These are phyloP conservation scores for Ruellia speciosa DNA, from an alignment of 305 asterid species.

Conservation along the genomic window DNA sequence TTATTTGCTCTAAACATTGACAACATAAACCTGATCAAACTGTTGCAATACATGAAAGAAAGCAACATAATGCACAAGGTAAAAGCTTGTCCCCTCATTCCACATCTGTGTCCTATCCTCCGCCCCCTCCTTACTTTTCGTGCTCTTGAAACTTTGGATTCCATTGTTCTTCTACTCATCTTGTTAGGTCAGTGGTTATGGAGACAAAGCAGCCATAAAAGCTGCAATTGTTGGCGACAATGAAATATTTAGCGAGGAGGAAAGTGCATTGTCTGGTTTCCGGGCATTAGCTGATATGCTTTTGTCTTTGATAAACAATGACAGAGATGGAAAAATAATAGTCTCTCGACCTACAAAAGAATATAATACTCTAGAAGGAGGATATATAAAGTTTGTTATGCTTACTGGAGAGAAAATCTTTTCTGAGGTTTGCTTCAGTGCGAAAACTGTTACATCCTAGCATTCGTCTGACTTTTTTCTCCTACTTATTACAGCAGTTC, in stretches of 20 bases:
- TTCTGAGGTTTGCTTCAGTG: constrained; percentile 60
- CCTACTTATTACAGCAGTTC: constrained; percentile 9
- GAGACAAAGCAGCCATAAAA: constrained; percentile 48
- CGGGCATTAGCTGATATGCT: constrained; percentile 60
- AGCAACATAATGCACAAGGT: constrained; percentile 88
- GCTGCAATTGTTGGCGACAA: constrained; percentile 27
- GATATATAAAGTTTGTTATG: constrained; percentile 84
- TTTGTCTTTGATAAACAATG: constrained; percentile 62
- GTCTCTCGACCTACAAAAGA: constrained; percentile 46
- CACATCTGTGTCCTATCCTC: constrained; percentile 13
- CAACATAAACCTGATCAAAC: constrained; percentile 82
- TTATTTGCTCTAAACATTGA: constrained; percentile 80
- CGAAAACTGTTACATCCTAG: constrained; percentile 13
- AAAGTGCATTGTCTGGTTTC: constrained; percentile 72
- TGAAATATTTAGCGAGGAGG: constrained; percentile 36
- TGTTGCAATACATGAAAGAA: constrained; percentile 61
- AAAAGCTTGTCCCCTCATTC: constrained; percentile 12
- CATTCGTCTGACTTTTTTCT: neutral
- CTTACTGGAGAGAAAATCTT: constrained; percentile 92
- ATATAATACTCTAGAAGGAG: constrained; percentile 45
- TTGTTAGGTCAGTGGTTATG: constrained; percentile 73
- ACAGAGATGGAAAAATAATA: constrained; percentile 75
- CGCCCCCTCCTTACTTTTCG: neutral
- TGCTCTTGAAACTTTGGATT: constrained; percentile 19
- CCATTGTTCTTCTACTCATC: constrained; percentile 12